phyloP scores from a whole-genome alignment of 768 basidiomycete species.

The Lactarius psammicola region DNA sequence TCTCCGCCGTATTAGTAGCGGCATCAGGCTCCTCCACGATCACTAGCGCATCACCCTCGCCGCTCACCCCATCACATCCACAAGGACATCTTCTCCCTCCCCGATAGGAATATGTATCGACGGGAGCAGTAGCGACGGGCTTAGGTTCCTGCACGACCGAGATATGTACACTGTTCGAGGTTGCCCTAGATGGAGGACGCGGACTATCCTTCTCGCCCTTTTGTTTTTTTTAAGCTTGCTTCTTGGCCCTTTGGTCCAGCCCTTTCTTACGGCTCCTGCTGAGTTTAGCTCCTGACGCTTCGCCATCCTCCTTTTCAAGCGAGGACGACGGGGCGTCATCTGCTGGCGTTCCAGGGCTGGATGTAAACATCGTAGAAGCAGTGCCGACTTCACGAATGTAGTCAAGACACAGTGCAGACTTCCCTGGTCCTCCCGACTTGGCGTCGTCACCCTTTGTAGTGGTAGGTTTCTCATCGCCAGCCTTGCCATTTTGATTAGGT shows the following conservation, averaged over 20 bases:
- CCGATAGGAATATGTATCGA: conserved; percentile 6
- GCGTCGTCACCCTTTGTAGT: neutral
- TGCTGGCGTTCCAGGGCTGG: conserved; percentile 10
- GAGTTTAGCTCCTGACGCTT: neutral
- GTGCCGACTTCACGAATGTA: conserved; percentile 9
- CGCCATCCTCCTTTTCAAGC: no score
- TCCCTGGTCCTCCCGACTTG: neutral
- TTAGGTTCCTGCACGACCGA: conserved; percentile 15
- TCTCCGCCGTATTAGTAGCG: neutral
- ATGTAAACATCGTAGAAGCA: conserved; percentile 9
- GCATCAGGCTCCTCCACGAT: neutral
- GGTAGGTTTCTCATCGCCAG: neutral
- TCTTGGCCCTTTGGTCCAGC: neutral
- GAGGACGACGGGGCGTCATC: conserved; percentile 12
- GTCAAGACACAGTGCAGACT: neutral
- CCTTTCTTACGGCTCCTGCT: neutral
- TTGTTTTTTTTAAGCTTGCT: neutral
- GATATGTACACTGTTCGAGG: conserved; percentile 6
- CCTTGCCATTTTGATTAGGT: neutral
- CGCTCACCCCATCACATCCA: conserved; percentile 10
- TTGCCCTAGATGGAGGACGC: neutral
- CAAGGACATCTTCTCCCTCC: conserved; percentile 10
- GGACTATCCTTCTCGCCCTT: conserved; percentile 24
- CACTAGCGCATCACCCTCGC: conserved; percentile 9
- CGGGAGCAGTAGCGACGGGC: neutral